Evolutionary conservation across 495 filamentous ascomycete species (phyloP).

Genomic region (Stereocaulon alpinum): DNA sequence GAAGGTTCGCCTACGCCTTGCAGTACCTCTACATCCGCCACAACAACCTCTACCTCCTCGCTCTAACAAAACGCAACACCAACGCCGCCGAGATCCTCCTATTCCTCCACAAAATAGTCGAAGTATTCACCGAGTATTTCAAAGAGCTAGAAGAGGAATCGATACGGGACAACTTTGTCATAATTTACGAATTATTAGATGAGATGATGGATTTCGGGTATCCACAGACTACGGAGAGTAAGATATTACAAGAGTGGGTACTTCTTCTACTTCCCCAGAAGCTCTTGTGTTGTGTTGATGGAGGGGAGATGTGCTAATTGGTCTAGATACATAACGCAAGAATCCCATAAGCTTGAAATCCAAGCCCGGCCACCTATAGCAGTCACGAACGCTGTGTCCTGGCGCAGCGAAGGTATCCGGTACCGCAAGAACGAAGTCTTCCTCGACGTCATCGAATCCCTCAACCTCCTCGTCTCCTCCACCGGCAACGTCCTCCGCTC

Average conservation of each 20-base stretch:
- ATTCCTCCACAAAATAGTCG: slow-evolving; percentile 95
- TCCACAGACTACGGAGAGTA: slow-evolving; percentile 96
- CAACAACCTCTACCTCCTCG: slow-evolving; percentile 98
- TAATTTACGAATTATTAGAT: slow-evolving; percentile 97
- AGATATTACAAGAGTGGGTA: slow-evolving; percentile 87
- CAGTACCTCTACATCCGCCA: slow-evolving; percentile 99
- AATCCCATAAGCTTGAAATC: slow-evolving; percentile 95
- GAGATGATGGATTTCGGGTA: slow-evolving; percentile 99
- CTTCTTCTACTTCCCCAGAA: neutral
- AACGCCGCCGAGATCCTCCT: slow-evolving; percentile 98
- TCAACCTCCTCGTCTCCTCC: slow-evolving; percentile 90
- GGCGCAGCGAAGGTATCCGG: slow-evolving; percentile 94
- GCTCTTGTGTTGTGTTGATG: neutral
- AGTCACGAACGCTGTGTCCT: slow-evolving; percentile 96
- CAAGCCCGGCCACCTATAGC: slow-evolving; percentile 99
- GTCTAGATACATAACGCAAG: slow-evolving; percentile 87
- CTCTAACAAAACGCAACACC: slow-evolving; percentile 95
- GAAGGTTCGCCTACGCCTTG: neutral
- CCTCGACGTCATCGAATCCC: slow-evolving; percentile 91
- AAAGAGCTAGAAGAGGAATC: slow-evolving; percentile 98
- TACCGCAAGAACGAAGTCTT: slow-evolving; percentile 99
- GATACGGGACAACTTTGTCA: slow-evolving; percentile 98
- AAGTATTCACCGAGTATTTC: slow-evolving; percentile 99
- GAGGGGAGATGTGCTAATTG: slow-evolving; percentile 8
- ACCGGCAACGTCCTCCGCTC: slow-evolving; percentile 94